phyloP scores from a whole-genome alignment of 495 filamentous ascomycete species.

The Talaromyces thailandensis region DNA sequence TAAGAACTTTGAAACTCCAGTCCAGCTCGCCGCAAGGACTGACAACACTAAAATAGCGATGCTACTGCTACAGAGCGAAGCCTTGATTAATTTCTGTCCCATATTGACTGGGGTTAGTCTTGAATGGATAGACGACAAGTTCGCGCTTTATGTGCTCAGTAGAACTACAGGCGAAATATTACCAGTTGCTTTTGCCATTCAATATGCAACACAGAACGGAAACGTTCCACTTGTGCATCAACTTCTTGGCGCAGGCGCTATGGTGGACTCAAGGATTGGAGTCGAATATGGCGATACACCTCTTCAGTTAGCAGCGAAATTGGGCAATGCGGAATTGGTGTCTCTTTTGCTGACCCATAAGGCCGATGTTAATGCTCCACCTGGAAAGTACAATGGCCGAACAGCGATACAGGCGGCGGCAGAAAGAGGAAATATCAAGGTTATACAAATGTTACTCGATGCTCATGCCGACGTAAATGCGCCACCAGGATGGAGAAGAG shows the following conservation, averaged over 20 bases:
- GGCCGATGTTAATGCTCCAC: slow-evolving; percentile 7
- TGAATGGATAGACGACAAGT: neutral
- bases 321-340: neutral
- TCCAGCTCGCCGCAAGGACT: neutral
- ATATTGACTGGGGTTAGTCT: neutral
- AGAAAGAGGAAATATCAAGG: neutral
- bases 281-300: neutral
- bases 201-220: neutral
- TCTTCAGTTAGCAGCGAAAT: neutral
- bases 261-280: neutral
- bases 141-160: neutral
- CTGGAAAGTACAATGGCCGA: slow-evolving; percentile 1
- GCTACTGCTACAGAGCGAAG: neutral
- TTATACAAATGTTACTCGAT: neutral
- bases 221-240: neutral
- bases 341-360: neutral
- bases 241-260: neutral
- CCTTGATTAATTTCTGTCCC: neutral
- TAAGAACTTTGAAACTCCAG: too few relatives aligned
- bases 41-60: neutral
- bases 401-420: slow-evolving; percentile 4
- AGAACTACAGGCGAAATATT: neutral
- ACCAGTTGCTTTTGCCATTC: neutral
- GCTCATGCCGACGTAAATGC: slow-evolving; percentile 18
- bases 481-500: neutral